phyloP scores from a whole-genome alignment of 805 yeast species.

The Allodekkera sacchari region DNA sequence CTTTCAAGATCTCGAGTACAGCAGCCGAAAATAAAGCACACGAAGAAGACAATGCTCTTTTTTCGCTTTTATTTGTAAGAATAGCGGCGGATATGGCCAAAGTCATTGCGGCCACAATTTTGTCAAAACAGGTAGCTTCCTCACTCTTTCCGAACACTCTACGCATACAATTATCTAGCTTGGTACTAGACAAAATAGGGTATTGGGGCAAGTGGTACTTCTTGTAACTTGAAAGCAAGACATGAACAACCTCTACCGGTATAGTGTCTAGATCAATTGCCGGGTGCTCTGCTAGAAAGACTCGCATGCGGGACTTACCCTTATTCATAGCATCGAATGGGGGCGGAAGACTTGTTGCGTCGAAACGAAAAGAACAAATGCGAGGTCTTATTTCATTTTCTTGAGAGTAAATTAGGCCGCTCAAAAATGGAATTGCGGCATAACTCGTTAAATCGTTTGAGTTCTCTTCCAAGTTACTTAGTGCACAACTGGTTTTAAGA shows the following conservation, averaged over 20 bases:
- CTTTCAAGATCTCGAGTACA: slow-evolving; percentile 3
- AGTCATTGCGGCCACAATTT: slow-evolving; percentile 6
- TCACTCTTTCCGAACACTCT: slow-evolving; percentile 4
- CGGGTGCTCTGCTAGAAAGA: slow-evolving; percentile 7
- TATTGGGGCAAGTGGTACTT: slow-evolving; percentile 9
- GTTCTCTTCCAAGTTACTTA: slow-evolving; percentile 6
- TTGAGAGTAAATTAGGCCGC: slow-evolving; percentile 5
- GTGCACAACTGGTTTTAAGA: slow-evolving; percentile 3
- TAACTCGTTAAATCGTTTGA: slow-evolving; percentile 5
- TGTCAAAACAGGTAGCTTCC: slow-evolving; percentile 2
- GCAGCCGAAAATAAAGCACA: slow-evolving; percentile 9
- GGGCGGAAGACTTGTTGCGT: slow-evolving; percentile 7
- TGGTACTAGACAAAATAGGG: slow-evolving; percentile 6
- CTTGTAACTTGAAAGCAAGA: slow-evolving; percentile 6
- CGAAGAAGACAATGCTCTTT: slow-evolving; percentile 8
- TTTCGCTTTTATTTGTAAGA: slow-evolving; percentile 8
- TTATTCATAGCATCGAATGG: slow-evolving; percentile 7
- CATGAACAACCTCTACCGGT: slow-evolving; percentile 5
- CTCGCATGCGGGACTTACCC: slow-evolving; percentile 2
- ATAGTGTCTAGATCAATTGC: slow-evolving; percentile 8
- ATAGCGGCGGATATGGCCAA: slow-evolving; percentile 11
- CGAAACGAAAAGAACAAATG: slow-evolving; percentile 5
- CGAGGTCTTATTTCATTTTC: neutral
- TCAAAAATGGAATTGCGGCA: slow-evolving; percentile 5
- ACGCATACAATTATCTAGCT: neutral